Evolutionary conservation across 768 basidiomycete genomes (phyloP).

Genomic region (Lentinus tigrinus): DNA sequence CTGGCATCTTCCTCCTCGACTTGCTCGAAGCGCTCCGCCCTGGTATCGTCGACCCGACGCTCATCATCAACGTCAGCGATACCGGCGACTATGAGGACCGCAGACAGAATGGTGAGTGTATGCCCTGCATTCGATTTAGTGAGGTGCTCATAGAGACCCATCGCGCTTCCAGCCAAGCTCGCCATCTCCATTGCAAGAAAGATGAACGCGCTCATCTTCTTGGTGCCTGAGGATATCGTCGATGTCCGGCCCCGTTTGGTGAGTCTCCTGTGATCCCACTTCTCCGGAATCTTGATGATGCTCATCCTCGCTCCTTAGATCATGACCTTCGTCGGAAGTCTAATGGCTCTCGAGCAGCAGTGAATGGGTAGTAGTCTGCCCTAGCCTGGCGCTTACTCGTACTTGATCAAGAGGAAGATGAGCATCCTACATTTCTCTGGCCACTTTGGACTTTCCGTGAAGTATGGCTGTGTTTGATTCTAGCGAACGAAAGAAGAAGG

Average conservation of each 20-base stretch:
- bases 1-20: constrained; percentile 91
- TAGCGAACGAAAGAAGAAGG: background rate
- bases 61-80: constrained; percentile 65
- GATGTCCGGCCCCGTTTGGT: constrained; percentile 90
- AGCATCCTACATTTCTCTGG: no score
- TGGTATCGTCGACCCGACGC: constrained; percentile 88
- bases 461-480: no score
- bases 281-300: background rate
- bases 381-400: background rate
- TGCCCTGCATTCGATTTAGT: background rate
- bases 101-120: constrained; percentile 79
- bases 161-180: constrained; percentile 70
- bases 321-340: constrained; percentile 91
- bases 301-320: constrained; percentile 52
- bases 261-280: constrained; percentile 29
- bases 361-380: background rate
- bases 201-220: constrained; percentile 93
- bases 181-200: constrained; percentile 99
- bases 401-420: no score
- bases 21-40: constrained; percentile 88
- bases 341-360: constrained; percentile 51
- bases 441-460: no score
- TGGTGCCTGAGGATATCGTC: constrained; percentile 96
- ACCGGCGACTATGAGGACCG: constrained; percentile 80
- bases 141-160: background rate